Base-by-base conservation (phyloP, 495 filamentous ascomycete genomes). In the Paragyromitra xinjiangensis region DNA sequence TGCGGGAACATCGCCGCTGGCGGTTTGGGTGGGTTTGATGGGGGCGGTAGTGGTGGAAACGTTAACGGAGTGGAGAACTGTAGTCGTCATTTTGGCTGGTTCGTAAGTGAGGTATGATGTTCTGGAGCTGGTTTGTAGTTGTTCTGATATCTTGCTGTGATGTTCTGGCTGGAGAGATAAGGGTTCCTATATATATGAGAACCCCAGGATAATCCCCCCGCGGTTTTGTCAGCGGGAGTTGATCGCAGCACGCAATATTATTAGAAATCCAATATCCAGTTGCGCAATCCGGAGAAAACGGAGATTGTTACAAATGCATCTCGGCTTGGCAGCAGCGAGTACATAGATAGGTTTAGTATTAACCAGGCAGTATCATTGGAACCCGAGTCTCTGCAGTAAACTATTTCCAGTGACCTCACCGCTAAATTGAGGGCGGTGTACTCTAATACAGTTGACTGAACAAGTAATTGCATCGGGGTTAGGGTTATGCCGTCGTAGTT, bases 1-100 rank as follows among this genome's bases (percentile, higher is more conserved):
- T 34, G 91, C 86, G 22, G 84, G 86, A 48, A 93, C 89, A 80
- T 91, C 86, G 62, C 94, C 94, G 58, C 88, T 86, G 51, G 59
- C 61, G 44, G 62, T 16, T 19, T 19, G 71, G 12, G 71, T 82
- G 56, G 79, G 83, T 78, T 80, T 74, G 12, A 68, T 78, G 1
- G 45, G 22, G 22, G 70, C 7, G n/a, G 65, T 48, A 12, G 24
- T 39, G 6, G 69, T 67, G 29, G 19, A 22, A 22, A 22, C 19
- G 19, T 22, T 22, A 22, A 42, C 62, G 26, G 76, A 44, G 12
- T 61, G 58, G 29, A 64, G 58, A 5, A 58, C 50, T n/a, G 37
- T 16, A 1, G 37, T 56, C 11, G 62, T 42, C 69, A 69, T 72
- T 64, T 64, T 64, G 7, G 14, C 12, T 48, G 68, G 1, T 45